Base-by-base conservation (phyloP, 306 rosid genomes). In the Gillenia trifoliata region DNA sequence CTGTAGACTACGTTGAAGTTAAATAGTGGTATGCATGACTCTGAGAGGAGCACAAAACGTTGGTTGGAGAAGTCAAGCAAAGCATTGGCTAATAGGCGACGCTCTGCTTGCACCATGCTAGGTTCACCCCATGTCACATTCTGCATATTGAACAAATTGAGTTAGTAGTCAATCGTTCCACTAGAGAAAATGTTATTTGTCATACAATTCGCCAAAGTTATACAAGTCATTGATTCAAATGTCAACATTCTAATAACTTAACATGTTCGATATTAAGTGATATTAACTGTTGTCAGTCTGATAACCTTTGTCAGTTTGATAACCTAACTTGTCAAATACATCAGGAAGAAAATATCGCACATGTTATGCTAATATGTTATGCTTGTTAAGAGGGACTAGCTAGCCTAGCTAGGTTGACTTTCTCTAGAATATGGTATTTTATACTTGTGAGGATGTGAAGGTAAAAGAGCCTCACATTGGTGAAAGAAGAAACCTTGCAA, bases 11-110 rank as follows among this genome's bases (percentile, higher is more conserved):
- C 88, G 10, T 87, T 50, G 85, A 94, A 94, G 52, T 94, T 94
- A 73, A 86, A 88, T 1, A 94, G 36, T 49, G 98, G 98, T 29
- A 94, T 94, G 92, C 98, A 94, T 34, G 98, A 67, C 25, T 94
- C 98, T 11, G 99, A 94, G 68, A 94, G 91, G 0, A 90, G 85
- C 20, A 92, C 83, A 59, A 94, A 94, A 38, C 93, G 88, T 75
- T 90, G 83, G 82, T 92, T 94, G 0, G 91, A 77, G 54, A 82
- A 36, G 61, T 92, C 96, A 3, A 88, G 85, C 3, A 94, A 45
- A 6, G 96, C 98, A 67, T 90, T 94, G 22, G 86, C 97, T 29
- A 94, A 34, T 8, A 94, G 70, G 3, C 96, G 87, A 3, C 90
- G 79, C 66, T 92, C 96, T 13, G 92, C 97, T 43, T 90, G 90